These are phyloP conservation scores for Rubroboletus pulcherrimus DNA, from an alignment of 768 basidiomycete genomes.

Conservation along the genomic window DNA sequence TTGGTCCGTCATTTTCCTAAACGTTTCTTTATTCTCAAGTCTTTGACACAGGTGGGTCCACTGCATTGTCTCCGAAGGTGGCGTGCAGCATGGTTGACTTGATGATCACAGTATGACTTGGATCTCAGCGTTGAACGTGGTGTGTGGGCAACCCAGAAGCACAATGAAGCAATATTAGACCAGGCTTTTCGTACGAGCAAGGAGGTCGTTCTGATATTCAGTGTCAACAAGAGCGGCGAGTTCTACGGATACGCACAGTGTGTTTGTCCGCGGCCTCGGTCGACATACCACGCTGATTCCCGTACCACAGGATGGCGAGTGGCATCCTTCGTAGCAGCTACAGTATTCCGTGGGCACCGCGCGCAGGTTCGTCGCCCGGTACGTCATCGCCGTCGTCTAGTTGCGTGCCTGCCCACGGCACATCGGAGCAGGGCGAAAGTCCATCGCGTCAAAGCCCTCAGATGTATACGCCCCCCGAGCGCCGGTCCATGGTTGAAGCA, in stretches of 20 bases:
- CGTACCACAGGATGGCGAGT: conserved; percentile 54
- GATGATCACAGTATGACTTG: conserved; percentile 57
- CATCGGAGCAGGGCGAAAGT: conserved; percentile 13
- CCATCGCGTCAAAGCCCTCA: conserved; percentile 5
- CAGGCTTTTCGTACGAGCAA: conserved; percentile 89
- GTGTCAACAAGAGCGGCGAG: conserved; percentile 91
- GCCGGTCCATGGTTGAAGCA: conserved; percentile 35
- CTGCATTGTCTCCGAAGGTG: not conserved
- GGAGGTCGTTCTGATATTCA: conserved; percentile 86
- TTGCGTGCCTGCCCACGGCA: conserved; percentile 1
- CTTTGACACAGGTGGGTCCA: conserved; percentile 64
- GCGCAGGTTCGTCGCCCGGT: conserved; percentile 30
- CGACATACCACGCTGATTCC: not conserved
- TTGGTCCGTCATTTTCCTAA: conserved; percentile 73
- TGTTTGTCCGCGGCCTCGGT: conserved; percentile 16
- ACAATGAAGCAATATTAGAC: conserved; percentile 88
- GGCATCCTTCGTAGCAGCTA: conserved; percentile 52
- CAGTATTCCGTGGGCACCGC: conserved; percentile 55
- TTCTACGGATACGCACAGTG: conserved; percentile 92
- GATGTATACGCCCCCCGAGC: conserved; percentile 35
- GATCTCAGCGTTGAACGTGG: conserved; percentile 76
- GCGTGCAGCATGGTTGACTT: not conserved
- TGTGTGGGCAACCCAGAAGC: conserved; percentile 89
- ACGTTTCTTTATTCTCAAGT: conserved; percentile 93
- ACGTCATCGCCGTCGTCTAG: conserved; percentile 30